A percentile compares a stretch with the other conserved stretches of the same genome.
Evolutionary conservation across 257 asterid species (phyloP).

Genomic region (Ilex aquifolium): DNA sequence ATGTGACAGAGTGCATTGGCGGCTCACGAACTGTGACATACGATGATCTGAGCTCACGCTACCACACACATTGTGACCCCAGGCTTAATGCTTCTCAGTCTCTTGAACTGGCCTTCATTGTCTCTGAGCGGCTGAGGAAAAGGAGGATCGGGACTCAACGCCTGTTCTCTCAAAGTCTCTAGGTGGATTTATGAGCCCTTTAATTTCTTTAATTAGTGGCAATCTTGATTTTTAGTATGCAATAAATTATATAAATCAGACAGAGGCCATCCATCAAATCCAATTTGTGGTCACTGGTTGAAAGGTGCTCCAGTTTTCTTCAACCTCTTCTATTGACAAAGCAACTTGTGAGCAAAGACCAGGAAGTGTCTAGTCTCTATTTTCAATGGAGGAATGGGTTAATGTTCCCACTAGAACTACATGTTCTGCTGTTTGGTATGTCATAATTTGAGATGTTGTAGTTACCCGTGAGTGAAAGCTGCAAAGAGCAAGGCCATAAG

Average conservation of each 20-base stretch:
- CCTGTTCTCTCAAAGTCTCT: background rate
- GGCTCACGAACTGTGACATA: conserved; percentile 76
- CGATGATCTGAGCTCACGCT: conserved; percentile 49
- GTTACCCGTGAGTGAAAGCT: no score
- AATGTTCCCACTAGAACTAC: no score
- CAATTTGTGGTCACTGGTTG: no score
- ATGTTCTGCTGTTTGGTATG: no score
- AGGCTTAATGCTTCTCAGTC: conserved; percentile 62
- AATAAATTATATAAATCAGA: conserved; percentile 5
- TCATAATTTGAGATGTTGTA: no score
- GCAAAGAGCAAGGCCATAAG: no score
- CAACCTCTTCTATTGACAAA: no score
- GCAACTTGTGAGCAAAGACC: no score
- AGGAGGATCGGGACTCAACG: conserved; percentile 55
- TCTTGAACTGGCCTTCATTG: conserved; percentile 71
- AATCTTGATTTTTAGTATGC: conserved; percentile 6
- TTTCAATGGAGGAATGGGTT: no score
- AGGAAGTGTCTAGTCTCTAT: no score
- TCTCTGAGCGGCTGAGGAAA: conserved; percentile 61
- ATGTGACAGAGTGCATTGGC: conserved; percentile 82
- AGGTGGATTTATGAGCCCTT: conserved; percentile 8
- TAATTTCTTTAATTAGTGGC: background rate
- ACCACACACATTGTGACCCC: no score
- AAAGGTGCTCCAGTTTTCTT: no score
- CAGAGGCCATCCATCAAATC: background rate